Evolutionary conservation across 129 eudicot genomes (phyloP).

Genomic region (Artemisia tridentata): DNA sequence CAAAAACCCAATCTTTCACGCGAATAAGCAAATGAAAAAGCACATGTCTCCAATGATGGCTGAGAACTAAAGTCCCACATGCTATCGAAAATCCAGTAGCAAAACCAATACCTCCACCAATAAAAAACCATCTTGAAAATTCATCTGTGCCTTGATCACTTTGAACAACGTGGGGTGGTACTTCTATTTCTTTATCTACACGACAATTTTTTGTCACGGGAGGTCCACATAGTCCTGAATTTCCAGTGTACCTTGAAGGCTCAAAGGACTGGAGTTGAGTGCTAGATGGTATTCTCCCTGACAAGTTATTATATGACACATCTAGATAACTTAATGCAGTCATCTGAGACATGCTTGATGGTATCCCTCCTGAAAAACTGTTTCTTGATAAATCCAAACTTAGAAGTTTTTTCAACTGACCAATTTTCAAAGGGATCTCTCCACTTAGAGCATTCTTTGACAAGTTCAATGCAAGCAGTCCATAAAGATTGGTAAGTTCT

Average conservation of each 20-base stretch:
- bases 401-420: slow-evolving; percentile 18
- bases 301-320: slow-evolving; percentile 14
- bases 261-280: slow-evolving; percentile 11
- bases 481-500: slow-evolving; percentile 24
- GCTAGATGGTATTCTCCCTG: slow-evolving; percentile 16
- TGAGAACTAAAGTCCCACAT: slow-evolving; percentile 4
- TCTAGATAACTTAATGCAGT: background rate
- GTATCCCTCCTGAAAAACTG: background rate
- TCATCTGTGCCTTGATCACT: background rate
- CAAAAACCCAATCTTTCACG: slow-evolving; percentile 10
- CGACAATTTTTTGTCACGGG: slow-evolving; percentile 4
- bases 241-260: slow-evolving; percentile 10
- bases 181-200: background rate
- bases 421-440: slow-evolving; percentile 6
- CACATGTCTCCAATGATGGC: background rate
- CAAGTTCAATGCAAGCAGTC: slow-evolving; percentile 22
- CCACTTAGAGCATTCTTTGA: slow-evolving; percentile 23
- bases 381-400: slow-evolving; percentile 37
- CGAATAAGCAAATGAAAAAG: background rate
- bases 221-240: slow-evolving; percentile 28
- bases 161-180: background rate
- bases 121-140: slow-evolving; percentile 9
- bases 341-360: slow-evolving; percentile 10
- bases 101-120: slow-evolving; percentile 9
- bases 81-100: background rate